Evolutionary conservation across 2,329 filamentous ascomycete species (phyloP).

Genomic region (Phialophora tarda): DNA sequence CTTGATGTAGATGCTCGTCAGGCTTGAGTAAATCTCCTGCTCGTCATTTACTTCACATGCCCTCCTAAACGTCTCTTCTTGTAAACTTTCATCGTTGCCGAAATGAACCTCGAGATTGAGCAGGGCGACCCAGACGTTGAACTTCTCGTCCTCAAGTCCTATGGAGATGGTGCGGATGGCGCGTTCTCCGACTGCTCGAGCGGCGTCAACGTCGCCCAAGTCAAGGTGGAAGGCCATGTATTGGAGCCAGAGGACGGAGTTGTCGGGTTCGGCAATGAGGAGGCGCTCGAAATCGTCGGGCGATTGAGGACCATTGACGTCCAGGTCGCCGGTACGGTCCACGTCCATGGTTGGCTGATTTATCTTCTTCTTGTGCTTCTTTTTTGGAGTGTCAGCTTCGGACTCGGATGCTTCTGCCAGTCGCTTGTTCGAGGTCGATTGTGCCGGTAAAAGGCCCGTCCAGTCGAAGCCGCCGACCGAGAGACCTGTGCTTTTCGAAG

Average conservation of each 20-base stretch:
- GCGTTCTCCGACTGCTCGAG: constrained; percentile 85
- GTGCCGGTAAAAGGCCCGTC: constrained; percentile 60
- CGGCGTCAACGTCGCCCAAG: constrained; percentile 84
- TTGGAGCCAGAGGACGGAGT: constrained; percentile 89
- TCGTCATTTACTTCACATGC: constrained; percentile 94
- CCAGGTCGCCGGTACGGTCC: constrained; percentile 90
- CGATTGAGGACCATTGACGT: constrained; percentile 85
- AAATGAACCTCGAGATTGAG: constrained; percentile 94
- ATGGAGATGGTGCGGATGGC: constrained; percentile 91
- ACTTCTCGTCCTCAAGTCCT: constrained; percentile 86
- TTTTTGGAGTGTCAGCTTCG: constrained; percentile 57
- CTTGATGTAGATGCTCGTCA: constrained; percentile 94
- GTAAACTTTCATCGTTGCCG: constrained; percentile 78
- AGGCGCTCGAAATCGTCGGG: constrained; percentile 92
- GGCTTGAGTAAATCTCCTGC: constrained; percentile 83
- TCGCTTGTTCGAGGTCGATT: constrained; percentile 48
- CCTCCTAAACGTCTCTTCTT: constrained; percentile 86
- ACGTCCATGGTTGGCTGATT: constrained; percentile 78
- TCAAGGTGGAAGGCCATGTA: constrained; percentile 99
- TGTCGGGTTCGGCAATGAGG: constrained; percentile 88
- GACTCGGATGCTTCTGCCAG: constrained; percentile 60
- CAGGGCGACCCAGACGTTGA: constrained; percentile 93
- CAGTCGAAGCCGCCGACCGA: constrained; percentile 84
- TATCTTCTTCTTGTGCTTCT: constrained; percentile 70
- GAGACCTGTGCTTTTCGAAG: constrained; percentile 55